These are phyloP conservation scores for Salix dunnii DNA, from an alignment of 345 rosid species.

Conservation along the genomic window DNA sequence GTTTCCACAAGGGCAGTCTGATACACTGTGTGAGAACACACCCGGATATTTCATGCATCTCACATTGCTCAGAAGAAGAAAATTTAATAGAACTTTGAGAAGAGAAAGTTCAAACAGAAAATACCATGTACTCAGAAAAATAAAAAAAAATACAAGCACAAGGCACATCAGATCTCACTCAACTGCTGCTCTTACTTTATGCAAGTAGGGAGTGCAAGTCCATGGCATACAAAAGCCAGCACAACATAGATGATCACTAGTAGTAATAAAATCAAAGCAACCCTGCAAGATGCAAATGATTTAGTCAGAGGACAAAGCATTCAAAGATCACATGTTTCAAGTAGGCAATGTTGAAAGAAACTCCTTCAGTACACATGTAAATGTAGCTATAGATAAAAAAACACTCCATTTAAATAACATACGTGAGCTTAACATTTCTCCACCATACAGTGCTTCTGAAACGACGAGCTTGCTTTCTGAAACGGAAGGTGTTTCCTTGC, in stretches of 20 bases:
- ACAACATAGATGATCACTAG: constrained; percentile 62
- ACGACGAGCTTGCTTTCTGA: constrained; percentile 91
- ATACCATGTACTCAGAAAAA: background rate
- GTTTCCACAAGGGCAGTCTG: constrained; percentile 5
- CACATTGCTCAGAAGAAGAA: constrained; percentile 17
- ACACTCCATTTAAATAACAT: constrained; percentile 21
- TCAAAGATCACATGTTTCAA: background rate
- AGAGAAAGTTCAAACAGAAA: constrained; percentile 7
- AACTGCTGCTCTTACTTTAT: constrained; percentile 38
- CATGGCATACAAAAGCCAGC: constrained; percentile 77
- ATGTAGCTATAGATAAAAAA: background rate
- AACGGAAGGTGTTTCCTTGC: constrained; percentile 95
- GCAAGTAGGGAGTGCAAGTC: constrained; percentile 70
- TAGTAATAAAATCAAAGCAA: constrained; percentile 54
- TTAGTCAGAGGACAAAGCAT: constrained; percentile 12
- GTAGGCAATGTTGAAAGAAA: background rate
- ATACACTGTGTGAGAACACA: background rate
- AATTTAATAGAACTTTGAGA: background rate
- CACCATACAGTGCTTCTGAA: constrained; percentile 84
- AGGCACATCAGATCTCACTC: constrained; percentile 17
- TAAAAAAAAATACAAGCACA: constrained; percentile 1
- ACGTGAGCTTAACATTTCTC: constrained; percentile 92
- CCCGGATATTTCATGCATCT: constrained; percentile 6
- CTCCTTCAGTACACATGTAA: background rate
- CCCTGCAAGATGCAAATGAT: constrained; percentile 45